phyloP scores from a whole-genome alignment of 208 protist genomes.

The Crithidia fasciculata region DNA sequence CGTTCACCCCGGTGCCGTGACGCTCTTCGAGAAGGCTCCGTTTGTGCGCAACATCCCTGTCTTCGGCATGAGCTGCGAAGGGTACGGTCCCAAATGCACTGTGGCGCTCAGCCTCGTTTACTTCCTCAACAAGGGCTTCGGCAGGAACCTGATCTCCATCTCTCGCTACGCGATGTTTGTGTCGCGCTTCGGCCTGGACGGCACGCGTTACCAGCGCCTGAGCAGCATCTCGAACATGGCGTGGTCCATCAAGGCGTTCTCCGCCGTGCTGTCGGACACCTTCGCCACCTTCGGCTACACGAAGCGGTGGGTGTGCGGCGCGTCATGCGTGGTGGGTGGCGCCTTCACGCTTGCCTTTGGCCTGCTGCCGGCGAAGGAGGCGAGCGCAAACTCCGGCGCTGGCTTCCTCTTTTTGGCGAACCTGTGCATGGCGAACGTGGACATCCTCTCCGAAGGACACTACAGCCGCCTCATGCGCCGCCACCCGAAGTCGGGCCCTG shows the following conservation, averaged over 20 bases:
- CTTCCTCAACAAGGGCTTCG: slow-evolving; percentile 57
- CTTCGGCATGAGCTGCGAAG: slow-evolving; percentile 43
- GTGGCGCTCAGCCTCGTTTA: slow-evolving; percentile 38
- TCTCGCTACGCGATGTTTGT: slow-evolving; percentile 52
- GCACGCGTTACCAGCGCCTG: slow-evolving; percentile 52
- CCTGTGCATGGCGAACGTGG: slow-evolving; percentile 59
- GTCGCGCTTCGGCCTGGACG: slow-evolving; percentile 39
- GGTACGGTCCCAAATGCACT: slow-evolving; percentile 43
- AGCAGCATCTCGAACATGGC: slow-evolving; percentile 47
- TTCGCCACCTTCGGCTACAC: slow-evolving; percentile 61
- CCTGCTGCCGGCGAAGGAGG: slow-evolving; percentile 34
- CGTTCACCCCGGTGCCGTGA: slow-evolving; percentile 35
- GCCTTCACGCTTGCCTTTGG: slow-evolving; percentile 40
- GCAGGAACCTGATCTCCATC: slow-evolving; percentile 41
- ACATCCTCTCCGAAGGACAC: slow-evolving; percentile 71
- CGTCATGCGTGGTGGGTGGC: slow-evolving; percentile 43
- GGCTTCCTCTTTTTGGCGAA: slow-evolving; percentile 51
- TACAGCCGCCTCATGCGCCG: slow-evolving; percentile 67
- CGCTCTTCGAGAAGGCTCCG: slow-evolving; percentile 32
- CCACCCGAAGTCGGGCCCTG: slow-evolving; percentile 36
- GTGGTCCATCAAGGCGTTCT: slow-evolving; percentile 62
- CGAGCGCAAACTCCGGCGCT: slow-evolving; percentile 32
- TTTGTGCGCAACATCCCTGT: slow-evolving; percentile 38
- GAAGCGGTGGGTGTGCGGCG: slow-evolving; percentile 64
- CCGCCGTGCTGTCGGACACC: slow-evolving; percentile 53